Conservation (phyloP, 1,139 yeast species). For the Sugiyamaella japonica region DNA sequence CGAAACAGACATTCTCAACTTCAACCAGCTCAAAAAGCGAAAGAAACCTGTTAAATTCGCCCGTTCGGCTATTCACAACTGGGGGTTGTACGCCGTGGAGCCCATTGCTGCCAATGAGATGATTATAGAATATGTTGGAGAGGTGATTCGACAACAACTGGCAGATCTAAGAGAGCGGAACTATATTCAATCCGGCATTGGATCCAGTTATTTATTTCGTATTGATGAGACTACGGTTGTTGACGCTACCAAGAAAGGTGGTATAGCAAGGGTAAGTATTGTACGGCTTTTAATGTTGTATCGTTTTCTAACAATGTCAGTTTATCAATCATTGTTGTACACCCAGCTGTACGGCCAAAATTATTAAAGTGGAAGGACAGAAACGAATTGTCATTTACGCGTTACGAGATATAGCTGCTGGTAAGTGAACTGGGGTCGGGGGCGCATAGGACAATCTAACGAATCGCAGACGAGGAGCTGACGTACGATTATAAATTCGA, state of each 20-base stretch:
- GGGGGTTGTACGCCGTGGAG: conserved; percentile 96
- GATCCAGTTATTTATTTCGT: conserved; percentile 88
- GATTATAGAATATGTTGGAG: conserved; percentile 99
- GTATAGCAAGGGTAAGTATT: conserved; percentile 66
- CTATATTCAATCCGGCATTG: conserved; percentile 88
- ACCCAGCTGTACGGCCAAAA: conserved; percentile 96
- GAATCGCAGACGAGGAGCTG: conserved; percentile 60
- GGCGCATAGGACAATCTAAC: not conserved
- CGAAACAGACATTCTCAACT: conserved; percentile 76
- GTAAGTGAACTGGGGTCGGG: no score
- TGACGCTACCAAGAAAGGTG: conserved; percentile 97
- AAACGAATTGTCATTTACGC: conserved; percentile 96
- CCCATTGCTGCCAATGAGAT: conserved; percentile 93
- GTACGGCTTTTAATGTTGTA: not conserved
- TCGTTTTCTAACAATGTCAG: conserved; percentile 21
- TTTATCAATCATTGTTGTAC: conserved; percentile 96
- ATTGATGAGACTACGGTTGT: conserved; percentile 93
- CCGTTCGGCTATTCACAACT: conserved; percentile 92
- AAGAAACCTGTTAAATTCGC: conserved; percentile 95
- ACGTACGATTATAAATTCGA: conserved; percentile 96
- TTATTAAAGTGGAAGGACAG: conserved; percentile 90
- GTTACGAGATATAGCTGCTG: conserved; percentile 78
- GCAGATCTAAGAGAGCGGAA: conserved; percentile 90
- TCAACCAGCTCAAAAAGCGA: conserved; percentile 79
- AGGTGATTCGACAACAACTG: conserved; percentile 87